phyloP scores from a whole-genome alignment of 2,329 filamentous ascomycete genomes.

The Ophiobolus disseminans region DNA sequence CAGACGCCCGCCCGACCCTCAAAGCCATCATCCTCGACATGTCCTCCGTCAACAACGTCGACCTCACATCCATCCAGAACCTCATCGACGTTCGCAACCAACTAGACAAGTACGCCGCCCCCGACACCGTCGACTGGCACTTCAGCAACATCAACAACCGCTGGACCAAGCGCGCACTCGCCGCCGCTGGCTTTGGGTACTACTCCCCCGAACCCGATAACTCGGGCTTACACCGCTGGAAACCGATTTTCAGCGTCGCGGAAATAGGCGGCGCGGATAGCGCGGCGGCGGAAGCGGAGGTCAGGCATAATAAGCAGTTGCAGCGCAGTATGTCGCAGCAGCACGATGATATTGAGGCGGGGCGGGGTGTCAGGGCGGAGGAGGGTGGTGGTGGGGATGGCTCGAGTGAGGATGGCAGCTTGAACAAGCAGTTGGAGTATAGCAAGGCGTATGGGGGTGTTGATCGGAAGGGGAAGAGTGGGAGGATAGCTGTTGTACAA shows the following conservation, averaged over 20 bases:
- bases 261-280: conserved; percentile 80
- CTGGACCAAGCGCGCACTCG: conserved; percentile 92
- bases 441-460: conserved; percentile 42
- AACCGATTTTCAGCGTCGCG: conserved; percentile 90
- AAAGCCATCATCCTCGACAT: conserved; percentile 94
- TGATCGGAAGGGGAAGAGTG: conserved; percentile 35
- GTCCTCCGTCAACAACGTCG: conserved; percentile 91
- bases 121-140: conserved; percentile 91
- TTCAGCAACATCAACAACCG: conserved; percentile 90
- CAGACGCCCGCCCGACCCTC: conserved; percentile 69
- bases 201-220: conserved; percentile 66
- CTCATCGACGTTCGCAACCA: conserved; percentile 96
- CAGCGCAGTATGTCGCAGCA: conserved; percentile 51
- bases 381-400: conserved; percentile 5
- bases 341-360: conserved; percentile 47
- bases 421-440: conserved; percentile 42
- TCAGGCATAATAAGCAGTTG: conserved; percentile 62
- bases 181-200: conserved; percentile 88
- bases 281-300: conserved; percentile 74
- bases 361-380: conserved; percentile 24
- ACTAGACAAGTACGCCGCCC: conserved; percentile 84
- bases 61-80: conserved; percentile 90
- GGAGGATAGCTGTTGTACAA: conserved; percentile 68
- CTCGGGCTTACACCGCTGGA: conserved; percentile 73
- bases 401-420: conserved; percentile 31